Conservation (phyloP, 2,329 filamentous ascomycete species). For the Drechslera avenae region DNA sequence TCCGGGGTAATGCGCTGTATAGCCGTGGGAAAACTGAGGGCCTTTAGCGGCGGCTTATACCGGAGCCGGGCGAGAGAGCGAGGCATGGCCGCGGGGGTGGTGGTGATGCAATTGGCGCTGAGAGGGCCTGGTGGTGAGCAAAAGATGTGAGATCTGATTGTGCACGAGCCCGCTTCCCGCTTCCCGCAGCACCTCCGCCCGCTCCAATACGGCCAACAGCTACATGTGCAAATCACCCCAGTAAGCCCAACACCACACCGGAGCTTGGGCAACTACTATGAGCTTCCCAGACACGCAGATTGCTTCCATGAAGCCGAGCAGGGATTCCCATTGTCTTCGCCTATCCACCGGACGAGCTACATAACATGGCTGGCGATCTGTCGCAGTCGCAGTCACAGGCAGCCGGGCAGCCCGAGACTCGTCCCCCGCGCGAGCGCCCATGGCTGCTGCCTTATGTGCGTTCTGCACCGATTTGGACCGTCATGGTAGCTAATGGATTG, state of each 20-base stretch:
- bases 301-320: conserved; percentile 11
- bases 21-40: conserved; percentile 23
- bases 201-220: conserved; percentile 24
- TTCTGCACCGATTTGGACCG: background rate
- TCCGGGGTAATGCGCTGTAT: conserved; percentile 3
- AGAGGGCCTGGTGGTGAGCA: background rate
- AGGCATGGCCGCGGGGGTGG: conserved; percentile 32
- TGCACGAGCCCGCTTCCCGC: conserved; percentile 15
- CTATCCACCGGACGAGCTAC: conserved; percentile 11
- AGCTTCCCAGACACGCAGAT: conserved; percentile 5
- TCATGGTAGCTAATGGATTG: background rate
- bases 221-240: conserved; percentile 12
- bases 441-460: conserved; percentile 48
- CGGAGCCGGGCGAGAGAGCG: conserved; percentile 36
- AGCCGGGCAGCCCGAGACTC: conserved; percentile 16
- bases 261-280: conserved; percentile 17
- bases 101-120: conserved; percentile 10
- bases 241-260: background rate
- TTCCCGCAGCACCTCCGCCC: conserved; percentile 15
- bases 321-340: background rate
- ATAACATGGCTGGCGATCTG: conserved; percentile 34
- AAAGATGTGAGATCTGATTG: conserved; percentile 16
- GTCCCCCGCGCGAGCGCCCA: conserved; percentile 41
- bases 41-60: conserved; percentile 27
- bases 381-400: conserved; percentile 6